Evolutionary conservation across 352 stramenopile species (phyloP).

Genomic region (Pythium myriotylum): DNA sequence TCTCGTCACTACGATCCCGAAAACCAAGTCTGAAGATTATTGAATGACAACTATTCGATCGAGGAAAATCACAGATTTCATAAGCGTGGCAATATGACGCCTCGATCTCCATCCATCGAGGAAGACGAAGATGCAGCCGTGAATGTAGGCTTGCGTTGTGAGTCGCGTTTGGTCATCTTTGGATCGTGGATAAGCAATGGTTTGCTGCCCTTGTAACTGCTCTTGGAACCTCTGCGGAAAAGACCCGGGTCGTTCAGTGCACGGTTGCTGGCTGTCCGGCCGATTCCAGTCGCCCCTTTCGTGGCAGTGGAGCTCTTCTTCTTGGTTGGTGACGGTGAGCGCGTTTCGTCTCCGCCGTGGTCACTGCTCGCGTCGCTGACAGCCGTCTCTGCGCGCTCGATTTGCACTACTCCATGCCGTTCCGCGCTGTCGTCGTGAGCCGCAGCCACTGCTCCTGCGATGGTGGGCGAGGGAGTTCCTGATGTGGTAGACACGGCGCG

Average conservation of each 20-base stretch:
- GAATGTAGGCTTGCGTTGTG: slow-evolving; percentile 44
- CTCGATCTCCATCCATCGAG: slow-evolving; percentile 36
- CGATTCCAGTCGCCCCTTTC: slow-evolving; percentile 29
- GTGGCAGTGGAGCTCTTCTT: slow-evolving; percentile 47
- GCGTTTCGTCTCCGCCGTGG: slow-evolving; percentile 41
- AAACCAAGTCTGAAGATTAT: slow-evolving; percentile 32
- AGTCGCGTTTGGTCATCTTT: slow-evolving; percentile 48
- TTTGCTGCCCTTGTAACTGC: slow-evolving; percentile 35
- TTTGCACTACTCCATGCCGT: slow-evolving; percentile 19
- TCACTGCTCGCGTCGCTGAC: slow-evolving; percentile 29
- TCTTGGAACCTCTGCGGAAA: slow-evolving; percentile 48
- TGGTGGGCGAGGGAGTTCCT: slow-evolving; percentile 33
- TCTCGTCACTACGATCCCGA: slow-evolving; percentile 22
- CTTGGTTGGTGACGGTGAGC: slow-evolving; percentile 46
- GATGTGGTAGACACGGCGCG: slow-evolving; percentile 29
- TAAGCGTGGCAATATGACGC: slow-evolving; percentile 28
- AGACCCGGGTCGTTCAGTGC: slow-evolving; percentile 37
- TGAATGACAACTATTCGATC: slow-evolving; percentile 9
- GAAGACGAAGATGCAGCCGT: slow-evolving; percentile 21
- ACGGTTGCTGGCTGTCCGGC: slow-evolving; percentile 42
- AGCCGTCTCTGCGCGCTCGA: slow-evolving; percentile 25
- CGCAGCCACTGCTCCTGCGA: slow-evolving; percentile 43
- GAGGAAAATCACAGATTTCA: not conserved
- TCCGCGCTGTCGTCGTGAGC: slow-evolving; percentile 26
- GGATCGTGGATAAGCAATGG: slow-evolving; percentile 21